phyloP scores from a whole-genome alignment of 1,284 basidiomycete species.

The Flammula alnicola region DNA sequence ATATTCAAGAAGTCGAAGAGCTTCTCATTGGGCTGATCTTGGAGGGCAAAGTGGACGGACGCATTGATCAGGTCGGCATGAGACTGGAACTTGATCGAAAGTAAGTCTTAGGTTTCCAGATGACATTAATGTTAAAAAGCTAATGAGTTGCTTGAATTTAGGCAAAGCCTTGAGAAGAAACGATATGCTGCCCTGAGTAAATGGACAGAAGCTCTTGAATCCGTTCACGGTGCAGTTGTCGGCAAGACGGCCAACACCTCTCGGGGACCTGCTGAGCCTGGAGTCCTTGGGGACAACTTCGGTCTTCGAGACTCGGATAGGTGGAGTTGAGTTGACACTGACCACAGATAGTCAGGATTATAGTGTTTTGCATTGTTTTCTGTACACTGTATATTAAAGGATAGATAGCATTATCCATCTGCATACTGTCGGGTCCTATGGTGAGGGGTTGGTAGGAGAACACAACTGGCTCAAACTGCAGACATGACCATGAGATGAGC shows the following conservation, averaged over 20 bases:
- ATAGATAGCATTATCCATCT: slow-evolving; percentile 12
- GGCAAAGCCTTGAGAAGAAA: slow-evolving; percentile 82
- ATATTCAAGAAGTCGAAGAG: slow-evolving; percentile 88
- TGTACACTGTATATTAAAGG: slow-evolving; percentile 23
- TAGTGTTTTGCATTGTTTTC: slow-evolving; percentile 22
- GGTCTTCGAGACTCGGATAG: slow-evolving; percentile 35
- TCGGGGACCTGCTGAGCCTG: slow-evolving; percentile 39
- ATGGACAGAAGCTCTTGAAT: slow-evolving; percentile 80
- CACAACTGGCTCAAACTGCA: neutral
- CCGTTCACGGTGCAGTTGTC: slow-evolving; percentile 72
- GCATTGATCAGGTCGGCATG: slow-evolving; percentile 95
- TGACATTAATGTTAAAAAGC: too few relatives aligned
- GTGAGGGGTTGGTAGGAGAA: neutral
- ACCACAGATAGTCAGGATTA: neutral
- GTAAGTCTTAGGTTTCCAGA: slow-evolving; percentile 51
- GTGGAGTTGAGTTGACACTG: slow-evolving; percentile 31
- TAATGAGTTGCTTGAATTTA: slow-evolving; percentile 43
- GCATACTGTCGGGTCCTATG: neutral
- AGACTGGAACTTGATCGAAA: slow-evolving; percentile 88
- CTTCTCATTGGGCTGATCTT: slow-evolving; percentile 93
- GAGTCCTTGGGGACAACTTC: slow-evolving; percentile 35
- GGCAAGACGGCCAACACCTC: slow-evolving; percentile 65
- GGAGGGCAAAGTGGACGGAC: slow-evolving; percentile 93
- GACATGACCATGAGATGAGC: too few relatives aligned
- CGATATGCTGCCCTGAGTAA: slow-evolving; percentile 82